Evolutionary conservation across 441 rosid genomes (phyloP), one percentile per base, ranked within the genome.

Genomic region (Viola pubescens): DNA sequence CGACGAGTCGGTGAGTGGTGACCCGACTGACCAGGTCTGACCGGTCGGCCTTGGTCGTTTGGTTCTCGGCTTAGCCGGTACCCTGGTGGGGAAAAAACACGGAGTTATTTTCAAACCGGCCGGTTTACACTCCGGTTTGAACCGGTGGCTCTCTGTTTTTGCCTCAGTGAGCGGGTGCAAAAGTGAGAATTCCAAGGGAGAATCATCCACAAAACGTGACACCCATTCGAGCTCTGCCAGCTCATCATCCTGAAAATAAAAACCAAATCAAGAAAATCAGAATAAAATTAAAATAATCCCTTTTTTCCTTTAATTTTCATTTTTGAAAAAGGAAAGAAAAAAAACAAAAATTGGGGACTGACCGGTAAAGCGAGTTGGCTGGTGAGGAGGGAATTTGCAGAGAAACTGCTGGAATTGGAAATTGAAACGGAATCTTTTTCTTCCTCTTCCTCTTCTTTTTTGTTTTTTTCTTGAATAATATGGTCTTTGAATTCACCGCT

Each of bases 161-260:
- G 52, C 67, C 16, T 58, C 62, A 57, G 63, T 80, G 68, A 74
- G 64, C 12, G 82, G 79, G 58, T 54, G 70, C 4, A 80, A 68
- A 43, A 81, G 49, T 13, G 85, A 78, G 69, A 76, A 38, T 60
- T 78, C 84, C 45, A 87, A 69, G 44, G 76, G 74, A 59, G 83
- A 82, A 75, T 92, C 95, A 67, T 92, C 98, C 37, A 89, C 90
- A 60, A 92, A 75, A 67, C 79, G 88, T 64, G 97, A 92, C 53
- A 89, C 69, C 97, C 97, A 87, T 71, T 86, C 96, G 44, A 91
- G 91, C 70, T 85, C 81, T 59, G 75, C 86, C 54, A 84, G 70
- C 60, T 84, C 91, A 65, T 80, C 87, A 19, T 69, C 74, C 95
- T 92, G 66, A 47, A 56, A 46, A 70, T 52, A 63, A 76, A 66